These are phyloP conservation scores for Phytophthora litchii DNA, from an alignment of 352 stramenopile species.

Conservation along the genomic window DNA sequence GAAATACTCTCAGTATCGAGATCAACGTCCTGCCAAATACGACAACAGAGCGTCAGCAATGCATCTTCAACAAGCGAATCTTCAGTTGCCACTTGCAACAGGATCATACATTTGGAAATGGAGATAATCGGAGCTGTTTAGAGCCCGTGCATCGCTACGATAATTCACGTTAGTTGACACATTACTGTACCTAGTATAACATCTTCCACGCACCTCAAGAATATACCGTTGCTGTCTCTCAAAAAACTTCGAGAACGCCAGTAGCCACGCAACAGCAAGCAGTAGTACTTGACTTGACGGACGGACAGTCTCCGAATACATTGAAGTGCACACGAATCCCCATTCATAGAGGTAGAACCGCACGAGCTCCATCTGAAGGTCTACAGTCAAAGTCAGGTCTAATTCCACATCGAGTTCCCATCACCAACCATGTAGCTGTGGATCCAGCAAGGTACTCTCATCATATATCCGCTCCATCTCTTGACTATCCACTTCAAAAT, in stretches of 20 bases:
- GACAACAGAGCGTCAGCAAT: neutral
- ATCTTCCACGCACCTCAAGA: slow-evolving; percentile 32
- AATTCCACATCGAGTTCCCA: neutral
- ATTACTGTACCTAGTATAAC: neutral
- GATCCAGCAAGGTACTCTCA: slow-evolving; percentile 28
- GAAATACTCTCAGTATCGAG: slow-evolving; percentile 18
- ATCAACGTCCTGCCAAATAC: slow-evolving; percentile 32
- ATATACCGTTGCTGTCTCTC: slow-evolving; percentile 51
- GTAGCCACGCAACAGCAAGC: slow-evolving; percentile 56
- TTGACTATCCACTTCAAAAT: slow-evolving; percentile 57
- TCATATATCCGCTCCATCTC: slow-evolving; percentile 43
- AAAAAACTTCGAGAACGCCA: slow-evolving; percentile 57
- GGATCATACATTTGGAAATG: slow-evolving; percentile 44
- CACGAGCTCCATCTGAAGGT: slow-evolving; percentile 48
- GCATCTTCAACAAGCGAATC: neutral
- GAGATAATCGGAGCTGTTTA: slow-evolving; percentile 34
- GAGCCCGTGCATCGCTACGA: slow-evolving; percentile 20
- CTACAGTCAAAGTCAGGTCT: slow-evolving; percentile 3
- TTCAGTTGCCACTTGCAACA: no score
- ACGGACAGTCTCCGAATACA: slow-evolving; percentile 36
- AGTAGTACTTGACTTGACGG: slow-evolving; percentile 50
- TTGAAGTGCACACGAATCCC: slow-evolving; percentile 56
- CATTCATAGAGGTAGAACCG: slow-evolving; percentile 71
- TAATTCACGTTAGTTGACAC: neutral
- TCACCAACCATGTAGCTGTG: slow-evolving; percentile 31